Percentiles rank a stretch among this genome's conserved stretches.
Evolutionary conservation across 495 filamentous ascomycete species (phyloP).

Genomic region (Cudoniella acicularis): DNA sequence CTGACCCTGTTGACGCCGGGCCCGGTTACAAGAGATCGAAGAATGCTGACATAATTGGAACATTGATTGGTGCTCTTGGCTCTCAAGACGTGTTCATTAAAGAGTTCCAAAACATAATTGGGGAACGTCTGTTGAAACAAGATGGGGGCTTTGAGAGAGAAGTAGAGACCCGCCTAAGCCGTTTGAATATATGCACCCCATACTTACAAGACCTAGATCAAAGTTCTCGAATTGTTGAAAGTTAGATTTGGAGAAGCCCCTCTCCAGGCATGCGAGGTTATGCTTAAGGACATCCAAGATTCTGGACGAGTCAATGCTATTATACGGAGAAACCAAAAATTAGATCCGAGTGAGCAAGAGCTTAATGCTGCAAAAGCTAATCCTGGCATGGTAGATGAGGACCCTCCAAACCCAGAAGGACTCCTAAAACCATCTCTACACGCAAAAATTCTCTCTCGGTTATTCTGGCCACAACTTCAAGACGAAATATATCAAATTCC

Average conservation of each 20-base stretch:
- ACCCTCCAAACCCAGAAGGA: conserved; percentile 9
- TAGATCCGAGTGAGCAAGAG: conserved; percentile 27
- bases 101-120: conserved; percentile 83
- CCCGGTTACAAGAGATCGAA: conserved; percentile 89
- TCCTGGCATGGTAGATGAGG: not conserved
- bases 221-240: conserved; percentile 83
- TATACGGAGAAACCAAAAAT: conserved; percentile 46
- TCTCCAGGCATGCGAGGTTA: conserved; percentile 90
- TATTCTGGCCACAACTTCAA: conserved; percentile 89
- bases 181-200: not conserved
- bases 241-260: conserved; percentile 79
- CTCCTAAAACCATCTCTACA: conserved; percentile 48
- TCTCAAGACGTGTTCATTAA: conserved; percentile 87
- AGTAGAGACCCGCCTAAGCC: conserved; percentile 24
- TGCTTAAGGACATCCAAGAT: conserved; percentile 91
- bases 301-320: conserved; percentile 66
- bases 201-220: conserved; percentile 25
- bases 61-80: conserved; percentile 81
- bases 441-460: conserved; percentile 81
- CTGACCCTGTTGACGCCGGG: conserved; percentile 88
- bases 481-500: conserved; percentile 75
- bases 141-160: conserved; percentile 71
- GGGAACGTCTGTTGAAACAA: conserved; percentile 74
- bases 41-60: conserved; percentile 86
- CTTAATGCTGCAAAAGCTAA: not conserved